Evolutionary conservation across 306 rosid genomes (phyloP), one percentile per base, ranked within the genome.

Genomic region (Fragaria nilgerrensis): DNA sequence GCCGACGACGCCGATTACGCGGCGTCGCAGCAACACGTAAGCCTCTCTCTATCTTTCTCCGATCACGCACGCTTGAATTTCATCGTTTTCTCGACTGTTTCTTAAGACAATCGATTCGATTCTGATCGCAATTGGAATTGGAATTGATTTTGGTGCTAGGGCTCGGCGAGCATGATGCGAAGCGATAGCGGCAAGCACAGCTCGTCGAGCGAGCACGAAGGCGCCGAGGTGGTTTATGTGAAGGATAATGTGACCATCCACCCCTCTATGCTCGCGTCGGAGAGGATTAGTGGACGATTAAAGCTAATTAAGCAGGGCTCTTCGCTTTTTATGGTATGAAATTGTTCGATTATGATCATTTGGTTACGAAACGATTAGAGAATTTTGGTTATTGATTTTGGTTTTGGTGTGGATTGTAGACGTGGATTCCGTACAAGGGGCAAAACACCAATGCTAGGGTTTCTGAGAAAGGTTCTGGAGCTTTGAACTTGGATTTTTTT

Each of bases 1-100:
- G 87, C 97, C 36, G 99, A 95, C 88, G 99, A 95, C 80, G 91
- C 97, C 67, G 99, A 95, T 86, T 95, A 95, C 89, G 97, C 92
- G 2, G 97, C 96, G 16, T 92, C 98, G 52, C 96, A 83, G 90
- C 93, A 89, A 67, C 94, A 91, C 79, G 98, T 95, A 85, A 84
- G 76, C 9, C 14, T 55, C 4, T 22, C 62, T n/a, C 19, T 25
- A 36, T 10, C 66, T 63, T 1, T 64, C 27, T 65, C 22, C 22
- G 37, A 32, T 63, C n/a, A 13, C 68, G 9, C 41, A 1, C n/a
- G 27, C 41, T 63, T 8, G 44, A 63, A 63, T 32, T 41, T 37
- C 25, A 36, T 65, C 16, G 41, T 29, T 29, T 23, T 32, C 25
- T 19, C 25, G 1, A 17, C 3, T 36, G 16, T 10, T 32, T 32